Evolutionary conservation across 768 basidiomycete genomes (phyloP), one percentile per base, ranked within the genome.

Genomic region (Mrakia blollopis): DNA sequence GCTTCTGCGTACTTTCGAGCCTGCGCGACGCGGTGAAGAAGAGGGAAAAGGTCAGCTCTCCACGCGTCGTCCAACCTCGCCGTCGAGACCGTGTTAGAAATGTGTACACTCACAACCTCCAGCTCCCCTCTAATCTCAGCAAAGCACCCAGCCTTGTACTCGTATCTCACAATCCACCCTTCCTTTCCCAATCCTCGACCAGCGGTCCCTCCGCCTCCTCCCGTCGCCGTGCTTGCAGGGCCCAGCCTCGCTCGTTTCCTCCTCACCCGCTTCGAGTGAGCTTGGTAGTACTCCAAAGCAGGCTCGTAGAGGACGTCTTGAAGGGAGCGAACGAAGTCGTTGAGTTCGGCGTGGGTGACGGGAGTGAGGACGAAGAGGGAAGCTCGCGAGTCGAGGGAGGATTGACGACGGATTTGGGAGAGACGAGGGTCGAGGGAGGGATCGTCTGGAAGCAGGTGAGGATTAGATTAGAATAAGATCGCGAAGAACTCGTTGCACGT

Each of bases 131-230:
- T 85, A 81, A 98, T 94, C 83, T 99, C 96, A 0, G 96, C 94
- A 83, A 98, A 98, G 80, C 91, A 91, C 0, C 91, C 97, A 88
- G 95, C 92, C 85, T 98, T 99, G 86, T 94, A 98, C 82, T 98
- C 95, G 81, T 98, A 98, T 41, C 97, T 86, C 28, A 96, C 94
- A 0, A 92, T 93, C 96, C 95, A 99, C 0, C 95, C 95, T 83
- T 93, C 90, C 0, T 91, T 88, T 39, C 91, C 86, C 7, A 97
- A 85, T 0, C 91, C 89, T 25, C 90, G 88, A 0, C 87, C 83
- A 28, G 67, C 72, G 68, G 3, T 88, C 1, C 87, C 83, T 25
- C 69, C 72, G 82, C 21, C 72, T 37, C 44, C 52, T 30, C 62
- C 75, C 5, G 67, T 39, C 18, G 76, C 44, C 13, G 71, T 54